These are phyloP conservation scores for Cercospora sojina DNA, from an alignment of 2,329 filamentous ascomycete genomes.

Conservation along the genomic window DNA sequence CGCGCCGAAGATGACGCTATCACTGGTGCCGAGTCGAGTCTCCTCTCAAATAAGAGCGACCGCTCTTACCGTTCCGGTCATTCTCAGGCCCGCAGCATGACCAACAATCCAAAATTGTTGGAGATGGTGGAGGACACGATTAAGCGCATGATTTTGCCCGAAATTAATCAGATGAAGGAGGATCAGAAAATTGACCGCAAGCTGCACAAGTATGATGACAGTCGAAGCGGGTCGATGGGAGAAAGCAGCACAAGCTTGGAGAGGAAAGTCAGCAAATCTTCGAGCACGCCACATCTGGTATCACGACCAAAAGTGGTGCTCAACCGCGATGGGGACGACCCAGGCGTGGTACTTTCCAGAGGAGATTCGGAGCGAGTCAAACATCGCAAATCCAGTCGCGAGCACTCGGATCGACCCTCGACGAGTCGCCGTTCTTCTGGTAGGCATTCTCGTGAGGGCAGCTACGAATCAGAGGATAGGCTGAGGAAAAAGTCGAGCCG, in stretches of 20 bases:
- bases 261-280: constrained; percentile 59
- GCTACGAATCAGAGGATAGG: constrained; percentile 49
- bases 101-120: constrained; percentile 87
- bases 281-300: constrained; percentile 60
- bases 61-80: constrained; percentile 60
- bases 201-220: constrained; percentile 65
- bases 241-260: constrained; percentile 54
- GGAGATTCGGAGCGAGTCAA: constrained; percentile 55
- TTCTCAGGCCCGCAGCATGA: constrained; percentile 69
- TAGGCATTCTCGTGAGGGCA: constrained; percentile 28
- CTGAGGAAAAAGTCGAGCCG: constrained; percentile 56
- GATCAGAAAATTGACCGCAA: constrained; percentile 78
- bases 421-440: constrained; percentile 32
- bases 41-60: constrained; percentile 60
- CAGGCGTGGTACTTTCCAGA: constrained; percentile 56
- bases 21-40: constrained; percentile 60
- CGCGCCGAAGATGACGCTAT: constrained; percentile 53
- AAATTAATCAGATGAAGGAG: constrained; percentile 86
- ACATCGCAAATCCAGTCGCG: constrained; percentile 55
- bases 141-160: constrained; percentile 81
- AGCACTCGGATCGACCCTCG: constrained; percentile 35
- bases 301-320: constrained; percentile 61
- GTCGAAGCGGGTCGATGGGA: constrained; percentile 52
- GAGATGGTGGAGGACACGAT: constrained; percentile 94
- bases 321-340: constrained; percentile 58